phyloP scores from a whole-genome alignment of 2,329 filamentous ascomycete genomes.

The Colletotrichum plurivorum region DNA sequence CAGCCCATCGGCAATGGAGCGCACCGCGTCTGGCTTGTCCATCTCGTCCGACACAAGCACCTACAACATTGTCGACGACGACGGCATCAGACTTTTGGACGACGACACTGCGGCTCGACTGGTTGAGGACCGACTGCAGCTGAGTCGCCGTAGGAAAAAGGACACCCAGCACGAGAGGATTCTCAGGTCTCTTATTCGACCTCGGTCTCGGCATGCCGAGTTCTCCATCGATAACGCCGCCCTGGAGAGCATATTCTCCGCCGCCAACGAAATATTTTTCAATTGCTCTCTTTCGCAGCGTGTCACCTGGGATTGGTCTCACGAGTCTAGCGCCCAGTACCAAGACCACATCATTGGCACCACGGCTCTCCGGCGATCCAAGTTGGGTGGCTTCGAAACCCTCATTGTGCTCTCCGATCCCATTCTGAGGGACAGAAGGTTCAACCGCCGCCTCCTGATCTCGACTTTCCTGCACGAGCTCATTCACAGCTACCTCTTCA shows the following conservation, averaged over 20 bases:
- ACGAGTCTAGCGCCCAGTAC: conserved; percentile 64
- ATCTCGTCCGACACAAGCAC: conserved; percentile 58
- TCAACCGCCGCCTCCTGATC: conserved; percentile 73
- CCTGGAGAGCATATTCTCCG: conserved; percentile 70
- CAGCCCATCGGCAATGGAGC: conserved; percentile 56
- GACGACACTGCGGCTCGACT: conserved; percentile 64
- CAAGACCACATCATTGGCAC: conserved; percentile 72
- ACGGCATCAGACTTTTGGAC: conserved; percentile 53
- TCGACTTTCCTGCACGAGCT: conserved; percentile 77
- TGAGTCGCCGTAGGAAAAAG: conserved; percentile 59
- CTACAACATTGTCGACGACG: conserved; percentile 44
- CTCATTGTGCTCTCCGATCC: conserved; percentile 73
- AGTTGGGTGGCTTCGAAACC: conserved; percentile 70
- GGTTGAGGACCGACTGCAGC: conserved; percentile 64
- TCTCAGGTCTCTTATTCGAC: conserved; percentile 69
- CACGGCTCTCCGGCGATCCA: conserved; percentile 68
- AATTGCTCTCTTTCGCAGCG: conserved; percentile 67
- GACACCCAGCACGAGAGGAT: conserved; percentile 71
- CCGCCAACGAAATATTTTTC: conserved; percentile 76
- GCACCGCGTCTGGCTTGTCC: conserved; percentile 64
- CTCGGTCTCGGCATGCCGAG: conserved; percentile 59
- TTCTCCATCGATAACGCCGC: conserved; percentile 71
- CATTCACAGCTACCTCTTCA: conserved; percentile 77
- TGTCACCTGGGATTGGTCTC: conserved; percentile 75
- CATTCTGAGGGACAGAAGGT: conserved; percentile 68